Percentiles rank a stretch among this genome's conserved stretches.
phyloP scores from a whole-genome alignment of 495 filamentous ascomycete species.

The Gamarada debralockiae region DNA sequence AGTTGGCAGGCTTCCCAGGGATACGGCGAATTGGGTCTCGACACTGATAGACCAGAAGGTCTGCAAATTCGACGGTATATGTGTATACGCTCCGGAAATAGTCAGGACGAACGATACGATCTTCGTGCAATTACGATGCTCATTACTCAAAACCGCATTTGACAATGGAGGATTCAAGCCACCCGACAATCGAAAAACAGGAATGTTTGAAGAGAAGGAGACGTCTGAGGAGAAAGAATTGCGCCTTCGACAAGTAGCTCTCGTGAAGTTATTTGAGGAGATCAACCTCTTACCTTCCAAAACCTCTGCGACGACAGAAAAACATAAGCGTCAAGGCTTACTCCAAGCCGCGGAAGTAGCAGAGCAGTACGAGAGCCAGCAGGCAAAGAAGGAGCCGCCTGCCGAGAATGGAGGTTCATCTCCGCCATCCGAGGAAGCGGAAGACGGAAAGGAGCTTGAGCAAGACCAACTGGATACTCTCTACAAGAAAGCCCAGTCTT shows the following conservation, averaged over 20 bases:
- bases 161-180: conserved; percentile 52
- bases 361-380: conserved; percentile 69
- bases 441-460: conserved; percentile 86
- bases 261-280: conserved; percentile 87
- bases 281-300: conserved; percentile 75
- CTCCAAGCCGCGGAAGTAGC: conserved; percentile 82
- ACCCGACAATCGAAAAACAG: conserved; percentile 66
- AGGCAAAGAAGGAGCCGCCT: conserved; percentile 36
- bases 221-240: conserved; percentile 79
- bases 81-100: conserved; percentile 84
- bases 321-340: conserved; percentile 74
- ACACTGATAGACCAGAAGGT: conserved; percentile 88
- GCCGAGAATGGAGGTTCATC: conserved; percentile 45
- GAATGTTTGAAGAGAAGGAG: conserved; percentile 78
- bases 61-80: conserved; percentile 80
- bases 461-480: conserved; percentile 92
- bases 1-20: conserved; percentile 83
- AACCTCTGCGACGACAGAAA: conserved; percentile 70
- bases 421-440: conserved; percentile 57
- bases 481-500: conserved; percentile 94
- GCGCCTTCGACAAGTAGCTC: conserved; percentile 78
- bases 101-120: conserved; percentile 89
- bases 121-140: conserved; percentile 81
- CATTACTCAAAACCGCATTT: conserved; percentile 70
- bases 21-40: conserved; percentile 91